Conservation (phyloP, 139 green algal species). For the Raphidocelis subcapitata region DNA sequence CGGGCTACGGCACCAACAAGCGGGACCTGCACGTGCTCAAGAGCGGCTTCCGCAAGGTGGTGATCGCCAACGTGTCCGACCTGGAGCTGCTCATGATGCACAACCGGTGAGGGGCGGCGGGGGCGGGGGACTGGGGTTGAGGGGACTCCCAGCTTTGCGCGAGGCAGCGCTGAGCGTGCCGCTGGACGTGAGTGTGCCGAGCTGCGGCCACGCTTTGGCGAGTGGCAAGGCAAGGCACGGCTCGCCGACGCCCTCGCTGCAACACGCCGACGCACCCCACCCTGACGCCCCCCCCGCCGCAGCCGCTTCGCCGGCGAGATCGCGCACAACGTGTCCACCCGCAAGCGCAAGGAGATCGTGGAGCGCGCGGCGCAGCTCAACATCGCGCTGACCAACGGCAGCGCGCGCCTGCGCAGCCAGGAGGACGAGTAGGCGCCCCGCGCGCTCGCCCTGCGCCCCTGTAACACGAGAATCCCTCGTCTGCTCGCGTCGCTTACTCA, state of each 20-base stretch:
- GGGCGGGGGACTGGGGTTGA: no score
- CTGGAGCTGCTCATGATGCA: conserved; percentile 99
- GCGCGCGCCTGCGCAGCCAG: conserved; percentile 88
- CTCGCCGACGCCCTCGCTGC: no score
- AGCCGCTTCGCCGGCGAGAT: conserved; percentile 90
- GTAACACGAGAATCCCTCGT: background rate
- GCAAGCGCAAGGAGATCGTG: conserved; percentile 96
- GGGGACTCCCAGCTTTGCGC: no score
- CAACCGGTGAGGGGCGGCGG: conserved; percentile 68
- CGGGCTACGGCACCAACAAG: conserved; percentile 95
- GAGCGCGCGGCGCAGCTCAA: conserved; percentile 94
- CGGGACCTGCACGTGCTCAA: conserved; percentile 91
- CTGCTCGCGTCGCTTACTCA: no score
- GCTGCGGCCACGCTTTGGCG: no score
- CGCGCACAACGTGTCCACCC: conserved; percentile 92
- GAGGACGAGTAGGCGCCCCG: conserved; percentile 87
- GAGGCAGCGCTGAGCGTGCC: no score
- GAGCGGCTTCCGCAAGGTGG: conserved; percentile 79
- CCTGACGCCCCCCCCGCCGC: background rate
- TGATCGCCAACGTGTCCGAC: conserved; percentile 92
- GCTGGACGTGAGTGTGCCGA: no score
- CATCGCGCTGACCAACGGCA: conserved; percentile 87
- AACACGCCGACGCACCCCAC: no score
- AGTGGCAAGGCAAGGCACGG: no score
- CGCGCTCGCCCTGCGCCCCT: background rate